Evolutionary conservation across 352 stramenopile genomes (phyloP), one percentile per base, ranked within the genome.

Genomic region (Globisporangium iwayamae): DNA sequence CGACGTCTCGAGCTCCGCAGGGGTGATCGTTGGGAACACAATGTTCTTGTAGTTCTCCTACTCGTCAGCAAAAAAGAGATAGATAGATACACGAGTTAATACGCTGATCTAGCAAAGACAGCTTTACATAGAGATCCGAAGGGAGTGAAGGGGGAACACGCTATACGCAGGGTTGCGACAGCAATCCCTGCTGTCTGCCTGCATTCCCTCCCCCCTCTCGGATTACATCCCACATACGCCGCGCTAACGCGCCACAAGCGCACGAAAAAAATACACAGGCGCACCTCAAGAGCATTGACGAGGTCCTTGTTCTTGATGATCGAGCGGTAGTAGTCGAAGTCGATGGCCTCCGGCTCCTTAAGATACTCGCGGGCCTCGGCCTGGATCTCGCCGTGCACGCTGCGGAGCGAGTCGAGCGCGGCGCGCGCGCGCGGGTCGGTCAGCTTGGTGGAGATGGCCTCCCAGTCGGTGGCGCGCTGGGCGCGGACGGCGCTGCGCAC

Each of bases 231-330:
- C 32, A 3, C 28, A 43, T 43, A 3, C 6, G 3, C n/a, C 8
- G 28, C 30, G 16, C 4, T 28, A 55, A 30, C 46, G 25, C 32
- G 11, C 5, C 28, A 55, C 6, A 32, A 14, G 25, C 53, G 48
- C 53, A 48, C 18, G 22, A 25, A 46, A 18, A 28, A 22, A 41
- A 54, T 25, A 53, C 56, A 20, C 50, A 25, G 3, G 51, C 50
- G 16, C 30, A 79, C 67, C 76, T 93, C 85, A 66, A 94, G 80
- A 43, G 78, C 81, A 69, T 94, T 82, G 58, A 94, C 85, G 43
- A 94, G 80, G 51, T 92, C 83, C 78, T 94, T 94, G 82, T 94
- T 92, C 81, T 92, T 92, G 70, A 91, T 83, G 48, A 94, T 70
- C 63, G 81, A 89, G 69, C 83, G 84, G 75, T 94, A 94, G 78